Evolutionary conservation across 179 eudicot species (phyloP).

Genomic region (Carnegiea gigantea): DNA sequence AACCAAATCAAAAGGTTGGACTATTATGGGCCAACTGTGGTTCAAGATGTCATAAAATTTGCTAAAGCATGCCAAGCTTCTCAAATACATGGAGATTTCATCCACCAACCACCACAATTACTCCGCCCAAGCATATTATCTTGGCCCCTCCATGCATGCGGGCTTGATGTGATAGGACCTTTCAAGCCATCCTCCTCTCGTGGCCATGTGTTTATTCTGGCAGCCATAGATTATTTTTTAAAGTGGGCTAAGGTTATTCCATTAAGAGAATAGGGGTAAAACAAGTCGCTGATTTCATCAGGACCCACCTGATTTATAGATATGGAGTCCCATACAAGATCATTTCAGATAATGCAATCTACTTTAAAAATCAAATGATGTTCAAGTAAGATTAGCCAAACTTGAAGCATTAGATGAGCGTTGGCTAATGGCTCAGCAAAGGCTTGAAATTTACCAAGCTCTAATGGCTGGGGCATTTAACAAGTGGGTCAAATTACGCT

Average conservation of each 20-base stretch:
- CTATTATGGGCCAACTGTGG: too few relatives aligned
- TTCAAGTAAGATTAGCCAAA: constrained; percentile 1
- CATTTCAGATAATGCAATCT: constrained; percentile 5
- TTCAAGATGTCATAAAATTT: not conserved
- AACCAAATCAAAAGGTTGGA: not conserved
- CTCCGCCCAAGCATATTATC: not conserved
- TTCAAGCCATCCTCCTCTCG: too few relatives aligned
- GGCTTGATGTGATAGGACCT: too few relatives aligned
- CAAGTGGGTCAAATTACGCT: not conserved
- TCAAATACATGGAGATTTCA: constrained; percentile 3
- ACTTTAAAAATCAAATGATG: constrained; percentile 10
- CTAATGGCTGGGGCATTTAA: constrained; percentile 4
- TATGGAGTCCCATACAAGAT: too few relatives aligned
- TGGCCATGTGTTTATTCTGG: not conserved
- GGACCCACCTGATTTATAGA: too few relatives aligned
- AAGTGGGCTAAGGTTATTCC: too few relatives aligned
- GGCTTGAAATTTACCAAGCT: constrained; percentile 11
- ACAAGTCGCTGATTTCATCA: too few relatives aligned
- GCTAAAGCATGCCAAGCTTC: not conserved
- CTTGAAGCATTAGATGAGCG: constrained; percentile 13
- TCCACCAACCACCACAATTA: not conserved
- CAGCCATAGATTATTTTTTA: not conserved
- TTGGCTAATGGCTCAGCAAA: not conserved
- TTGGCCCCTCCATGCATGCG: too few relatives aligned
- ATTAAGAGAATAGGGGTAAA: too few relatives aligned